Evolutionary conservation across 2,329 filamentous ascomycete genomes (phyloP), one percentile per base, ranked within the genome.

Genomic region (Coniochaeta sp.): DNA sequence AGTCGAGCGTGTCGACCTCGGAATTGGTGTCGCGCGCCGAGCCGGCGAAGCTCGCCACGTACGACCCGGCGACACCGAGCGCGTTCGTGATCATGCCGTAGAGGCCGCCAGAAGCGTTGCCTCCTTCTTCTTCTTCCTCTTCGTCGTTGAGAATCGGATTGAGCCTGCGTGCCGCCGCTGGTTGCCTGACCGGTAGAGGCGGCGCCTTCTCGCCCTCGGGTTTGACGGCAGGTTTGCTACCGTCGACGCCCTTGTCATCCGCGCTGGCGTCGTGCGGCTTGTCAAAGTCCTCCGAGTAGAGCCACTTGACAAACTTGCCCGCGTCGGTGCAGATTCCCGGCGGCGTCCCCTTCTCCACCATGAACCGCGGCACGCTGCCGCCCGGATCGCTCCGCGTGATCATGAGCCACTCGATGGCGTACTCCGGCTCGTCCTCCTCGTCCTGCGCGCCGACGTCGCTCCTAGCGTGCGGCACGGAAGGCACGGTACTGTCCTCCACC

Each of bases 291-390:
- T 74, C 69, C 4, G 76, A 70, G 8, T 75, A 75, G 32, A 83
- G 68, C 92, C 92, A 96, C 60, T 91, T 84, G 16, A 95, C 71
- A 65, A 96, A 96, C 72, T 93, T 95, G 58, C 82, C 82, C 0
- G 91, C 89, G 71, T 96, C 92, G 47, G 80, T 80, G 28, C 91
- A 82, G 66, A 96, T 95, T 38, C 90, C 90, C 12, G 82, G 85
- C 0, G 92, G 92, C 0, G 92, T 96, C 32, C 89, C 90, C 70
- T 90, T 87, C 68, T 96, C 92, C n/a, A 96, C 90, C 81, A 96
- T 87, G 74, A 95, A 96, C 16, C 90, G 83, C 1, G 92, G 92
- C 19, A 96, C 92, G 61, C 86, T 93, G 58, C 92, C 92, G 12
- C 92, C 92, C 3, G 92, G 91, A 67, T 96, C 91, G 71, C 89